Evolutionary conservation across 352 stramenopile species (phyloP).

Genomic region (Globisporangium nodosum): DNA sequence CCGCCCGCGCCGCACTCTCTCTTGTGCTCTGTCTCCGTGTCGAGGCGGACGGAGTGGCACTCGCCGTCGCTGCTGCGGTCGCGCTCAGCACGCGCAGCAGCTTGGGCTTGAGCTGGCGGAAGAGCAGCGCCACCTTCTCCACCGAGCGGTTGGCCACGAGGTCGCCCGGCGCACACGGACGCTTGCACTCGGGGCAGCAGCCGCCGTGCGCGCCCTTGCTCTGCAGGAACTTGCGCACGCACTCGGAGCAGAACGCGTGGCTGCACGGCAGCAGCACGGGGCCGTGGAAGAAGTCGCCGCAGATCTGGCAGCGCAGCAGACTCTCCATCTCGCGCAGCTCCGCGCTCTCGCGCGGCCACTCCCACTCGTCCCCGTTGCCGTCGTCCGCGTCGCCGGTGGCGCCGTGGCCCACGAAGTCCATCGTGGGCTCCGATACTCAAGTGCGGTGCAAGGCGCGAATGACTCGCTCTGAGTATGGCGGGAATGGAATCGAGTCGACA

Average conservation of each 20-base stretch:
- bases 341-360: constrained; percentile 53
- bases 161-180: constrained; percentile 45
- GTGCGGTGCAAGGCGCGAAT: background rate
- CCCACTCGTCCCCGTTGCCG: constrained; percentile 62
- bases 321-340: constrained; percentile 70
- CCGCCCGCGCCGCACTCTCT: background rate
- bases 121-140: constrained; percentile 65
- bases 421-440: background rate
- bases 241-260: constrained; percentile 83
- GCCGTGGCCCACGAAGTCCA: constrained; percentile 13
- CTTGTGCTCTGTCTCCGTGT: constrained; percentile 3
- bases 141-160: constrained; percentile 68
- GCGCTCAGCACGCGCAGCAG: constrained; percentile 38
- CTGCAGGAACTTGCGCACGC: constrained; percentile 75
- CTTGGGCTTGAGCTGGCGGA: constrained; percentile 65
- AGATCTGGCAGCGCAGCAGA: constrained; percentile 76
- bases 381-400: background rate
- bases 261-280: constrained; percentile 73
- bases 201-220: constrained; percentile 53
- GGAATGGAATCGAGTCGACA: background rate
- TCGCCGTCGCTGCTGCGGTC: background rate
- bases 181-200: constrained; percentile 80
- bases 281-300: constrained; percentile 79
- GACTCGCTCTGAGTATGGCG: background rate
- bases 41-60: background rate